These are phyloP conservation scores for Chlamydomonas sphaeroides DNA, from an alignment of 139 green algal species.

Conservation along the genomic window DNA sequence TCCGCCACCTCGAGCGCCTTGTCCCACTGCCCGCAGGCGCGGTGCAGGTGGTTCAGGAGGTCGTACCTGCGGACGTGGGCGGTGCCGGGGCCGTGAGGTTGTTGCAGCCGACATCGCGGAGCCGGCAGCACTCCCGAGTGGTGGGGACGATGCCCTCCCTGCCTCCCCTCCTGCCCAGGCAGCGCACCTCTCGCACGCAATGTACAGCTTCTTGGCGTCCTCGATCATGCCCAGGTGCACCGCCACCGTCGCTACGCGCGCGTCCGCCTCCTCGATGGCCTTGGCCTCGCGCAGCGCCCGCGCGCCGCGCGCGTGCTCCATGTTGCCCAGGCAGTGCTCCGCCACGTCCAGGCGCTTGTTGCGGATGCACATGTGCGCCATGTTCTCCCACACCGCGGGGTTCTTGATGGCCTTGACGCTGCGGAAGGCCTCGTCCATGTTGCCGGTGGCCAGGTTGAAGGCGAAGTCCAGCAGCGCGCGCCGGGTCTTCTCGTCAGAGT, in stretches of 20 bases:
- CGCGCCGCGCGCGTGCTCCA: conserved; percentile 71
- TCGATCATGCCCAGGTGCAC: conserved; percentile 79
- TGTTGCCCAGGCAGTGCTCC: conserved; percentile 84
- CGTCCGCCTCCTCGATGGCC: conserved; percentile 72
- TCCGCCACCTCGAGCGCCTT: conserved; percentile 75
- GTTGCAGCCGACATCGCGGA: no score
- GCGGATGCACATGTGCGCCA: conserved; percentile 81
- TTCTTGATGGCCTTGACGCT: conserved; percentile 71
- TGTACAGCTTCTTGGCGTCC: conserved; percentile 65
- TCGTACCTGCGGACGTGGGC: conserved; percentile 56
- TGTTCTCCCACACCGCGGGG: conserved; percentile 75
- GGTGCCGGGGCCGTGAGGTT: no score
- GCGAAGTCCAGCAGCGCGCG: conserved; percentile 77
- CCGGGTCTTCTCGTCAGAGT: conserved; percentile 56
- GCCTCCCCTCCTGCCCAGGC: no score
- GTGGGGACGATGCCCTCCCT: no score
- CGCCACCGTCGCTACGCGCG: conserved; percentile 72
- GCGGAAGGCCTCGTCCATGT: conserved; percentile 78
- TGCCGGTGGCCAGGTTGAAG: conserved; percentile 71
- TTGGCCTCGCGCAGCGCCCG: conserved; percentile 65
- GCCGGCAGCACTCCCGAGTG: no score
- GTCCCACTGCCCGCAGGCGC: conserved; percentile 76
- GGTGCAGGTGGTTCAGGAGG: conserved; percentile 74
- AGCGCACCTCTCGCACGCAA: conserved; percentile 23
- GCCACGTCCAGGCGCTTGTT: conserved; percentile 78